These are phyloP conservation scores for Penicillium pulvis DNA, from an alignment of 495 filamentous ascomycete genomes.

Conservation along the genomic window DNA sequence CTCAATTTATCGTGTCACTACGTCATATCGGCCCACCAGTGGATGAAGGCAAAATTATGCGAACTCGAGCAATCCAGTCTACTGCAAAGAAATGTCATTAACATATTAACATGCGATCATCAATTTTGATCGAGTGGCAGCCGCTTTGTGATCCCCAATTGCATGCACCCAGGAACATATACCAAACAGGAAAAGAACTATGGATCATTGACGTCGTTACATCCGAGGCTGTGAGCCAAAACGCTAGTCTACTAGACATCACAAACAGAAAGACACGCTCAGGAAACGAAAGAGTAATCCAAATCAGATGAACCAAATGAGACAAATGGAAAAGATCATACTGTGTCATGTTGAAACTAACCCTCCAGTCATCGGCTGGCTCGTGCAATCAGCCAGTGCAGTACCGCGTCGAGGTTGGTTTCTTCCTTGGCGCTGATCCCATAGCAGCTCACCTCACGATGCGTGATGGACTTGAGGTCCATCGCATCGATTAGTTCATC, in stretches of 20 bases:
- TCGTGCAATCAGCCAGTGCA: conserved; percentile 94
- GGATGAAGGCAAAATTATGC: no score
- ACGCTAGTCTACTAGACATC: conserved; percentile 26
- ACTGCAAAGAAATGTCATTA: not conserved
- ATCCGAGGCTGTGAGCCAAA: conserved; percentile 26
- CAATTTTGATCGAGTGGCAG: not conserved
- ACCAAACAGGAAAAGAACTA: conserved; percentile 5
- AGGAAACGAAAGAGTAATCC: conserved; percentile 5
- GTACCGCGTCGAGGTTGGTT: conserved; percentile 94
- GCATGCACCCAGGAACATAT: conserved; percentile 15
- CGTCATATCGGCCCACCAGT: not conserved
- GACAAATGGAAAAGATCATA: not conserved
- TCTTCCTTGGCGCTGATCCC: conserved; percentile 98
- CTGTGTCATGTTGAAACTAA: not conserved
- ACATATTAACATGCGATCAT: conserved; percentile 3
- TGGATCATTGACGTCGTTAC: conserved; percentile 27
- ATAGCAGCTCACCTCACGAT: conserved; percentile 97
- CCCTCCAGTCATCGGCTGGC: conserved; percentile 52
- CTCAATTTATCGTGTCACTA: not conserved
- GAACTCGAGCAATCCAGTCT: not conserved
- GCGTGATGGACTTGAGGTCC: conserved; percentile 84
- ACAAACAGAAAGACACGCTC: conserved; percentile 12
- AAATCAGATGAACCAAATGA: not conserved
- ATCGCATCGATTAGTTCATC: conserved; percentile 94
- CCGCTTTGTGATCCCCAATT: conserved; percentile 8